Evolutionary conservation across 768 basidiomycete genomes (phyloP), one percentile per base, ranked within the genome.

Genomic region (Cytidiella melzeri): DNA sequence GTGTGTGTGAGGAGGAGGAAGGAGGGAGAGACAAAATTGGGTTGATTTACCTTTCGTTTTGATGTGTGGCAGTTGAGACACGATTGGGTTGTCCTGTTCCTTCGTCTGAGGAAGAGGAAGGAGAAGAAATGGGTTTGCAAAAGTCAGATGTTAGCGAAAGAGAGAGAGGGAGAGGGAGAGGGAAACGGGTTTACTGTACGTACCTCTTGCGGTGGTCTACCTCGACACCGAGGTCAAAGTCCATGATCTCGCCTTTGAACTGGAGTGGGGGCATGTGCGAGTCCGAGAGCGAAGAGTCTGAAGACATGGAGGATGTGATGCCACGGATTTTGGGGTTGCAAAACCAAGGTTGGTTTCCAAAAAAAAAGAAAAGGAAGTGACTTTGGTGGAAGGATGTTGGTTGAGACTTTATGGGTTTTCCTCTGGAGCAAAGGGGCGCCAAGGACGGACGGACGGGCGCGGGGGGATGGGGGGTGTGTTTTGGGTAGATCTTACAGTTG

Each of bases 41-140:
- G 19, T 13, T 38, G 15, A 58, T 74, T 48, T 54, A 91, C 91
- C 78, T 93, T 93, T 59, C 92, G 73, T 71, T 95, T 95, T 47
- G 92, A 92, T 40, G 91, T 92, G 69, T 95, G 92, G 70, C 92
- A 95, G 61, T 90, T 90, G 51, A 83, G 71, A 58, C 81, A 83
- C 20, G 87, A 89, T 72, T 93, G 87, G 2, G 91, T 93, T 41
- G 92, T 93, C 62, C 92, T 76, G 71, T 95, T 95, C 61, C 92
- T 79, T 64, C 92, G 83, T 59, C 91, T 77, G 65, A 87, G 76
- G 59, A 85, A 83, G 71, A 84, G 79, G 19, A 78, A n/a, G 30
- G 30, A 7, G 30, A 34, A 7, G 30, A 34, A 34, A 34, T 7
- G 30, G 30, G 30, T 34, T 7, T 7, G 30, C 9, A 15, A 34